Conservation (phyloP, 768 basidiomycete species). For the Boletellus ananiceps region DNA sequence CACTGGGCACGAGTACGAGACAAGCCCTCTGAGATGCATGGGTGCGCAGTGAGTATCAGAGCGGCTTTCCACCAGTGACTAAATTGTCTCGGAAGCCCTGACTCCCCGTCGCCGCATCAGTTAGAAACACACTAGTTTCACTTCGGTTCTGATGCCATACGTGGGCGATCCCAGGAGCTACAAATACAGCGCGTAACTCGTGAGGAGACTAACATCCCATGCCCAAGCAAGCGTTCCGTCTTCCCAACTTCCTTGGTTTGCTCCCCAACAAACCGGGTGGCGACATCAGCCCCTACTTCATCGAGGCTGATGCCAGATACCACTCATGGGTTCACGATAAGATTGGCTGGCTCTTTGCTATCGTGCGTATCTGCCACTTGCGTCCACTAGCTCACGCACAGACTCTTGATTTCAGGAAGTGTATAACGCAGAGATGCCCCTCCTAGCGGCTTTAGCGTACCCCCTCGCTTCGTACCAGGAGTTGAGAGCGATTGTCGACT, state of each 20-base stretch:
- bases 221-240: conserved; percentile 17
- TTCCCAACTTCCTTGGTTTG: conserved; percentile 23
- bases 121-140: conserved; percentile 14
- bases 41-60: background rate
- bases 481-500: conserved; percentile 23
- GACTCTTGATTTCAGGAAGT: conserved; percentile 17
- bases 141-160: conserved; percentile 5
- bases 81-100: conserved; percentile 1
- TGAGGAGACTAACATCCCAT: conserved; percentile 6
- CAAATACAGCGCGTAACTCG: conserved; percentile 9
- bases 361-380: conserved; percentile 10
- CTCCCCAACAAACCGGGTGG: conserved; percentile 28
- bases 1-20: background rate
- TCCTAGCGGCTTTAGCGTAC: conserved; percentile 23
- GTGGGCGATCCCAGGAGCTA: conserved; percentile 3
- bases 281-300: conserved; percentile 24
- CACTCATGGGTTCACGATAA: conserved; percentile 21
- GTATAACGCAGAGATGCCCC: conserved; percentile 23
- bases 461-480: conserved; percentile 20
- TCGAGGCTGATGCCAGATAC: conserved; percentile 18
- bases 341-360: conserved; percentile 21
- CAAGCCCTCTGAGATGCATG: background rate
- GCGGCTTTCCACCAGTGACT: background rate
- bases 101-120: conserved; percentile 3
- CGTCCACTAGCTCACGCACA: background rate